phyloP scores from a whole-genome alignment of 1,139 yeast genomes.

The Yamadazyma pseudoaaseri region DNA sequence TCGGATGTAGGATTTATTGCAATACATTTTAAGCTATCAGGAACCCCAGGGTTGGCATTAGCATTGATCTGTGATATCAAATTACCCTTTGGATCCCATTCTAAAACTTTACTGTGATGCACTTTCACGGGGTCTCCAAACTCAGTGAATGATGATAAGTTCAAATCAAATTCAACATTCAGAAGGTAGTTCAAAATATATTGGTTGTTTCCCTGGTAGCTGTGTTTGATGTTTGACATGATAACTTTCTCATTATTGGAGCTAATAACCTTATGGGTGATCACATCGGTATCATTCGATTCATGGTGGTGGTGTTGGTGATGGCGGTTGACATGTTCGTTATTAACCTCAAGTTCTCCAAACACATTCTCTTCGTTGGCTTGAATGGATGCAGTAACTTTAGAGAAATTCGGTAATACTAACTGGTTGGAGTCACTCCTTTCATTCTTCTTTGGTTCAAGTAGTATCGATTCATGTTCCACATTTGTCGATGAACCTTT shows the following conservation, averaged over 20 bases:
- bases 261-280: constrained; percentile 33
- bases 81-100: constrained; percentile 40
- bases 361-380: constrained; percentile 60
- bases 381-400: constrained; percentile 50
- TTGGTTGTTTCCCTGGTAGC: constrained; percentile 67
- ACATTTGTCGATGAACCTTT: constrained; percentile 13
- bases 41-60: constrained; percentile 16
- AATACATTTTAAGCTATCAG: constrained; percentile 51
- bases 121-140: constrained; percentile 46
- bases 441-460: constrained; percentile 6
- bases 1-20: constrained; percentile 60
- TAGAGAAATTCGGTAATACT: constrained; percentile 32
- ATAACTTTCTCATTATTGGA: constrained; percentile 35
- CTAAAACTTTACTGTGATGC: constrained; percentile 7
- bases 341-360: constrained; percentile 51
- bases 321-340: constrained; percentile 13
- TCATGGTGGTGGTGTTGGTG: constrained; percentile 13
- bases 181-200: constrained; percentile 58
- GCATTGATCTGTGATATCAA: constrained; percentile 53
- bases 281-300: constrained; percentile 6
- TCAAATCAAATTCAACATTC: constrained; percentile 54
- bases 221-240: constrained; percentile 45
- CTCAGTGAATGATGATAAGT: constrained; percentile 61
- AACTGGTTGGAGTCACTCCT: constrained; percentile 22
- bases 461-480: constrained; percentile 1